These are phyloP conservation scores for Coniochaeta prunicola DNA, from an alignment of 2,329 filamentous ascomycete species.

Conservation along the genomic window DNA sequence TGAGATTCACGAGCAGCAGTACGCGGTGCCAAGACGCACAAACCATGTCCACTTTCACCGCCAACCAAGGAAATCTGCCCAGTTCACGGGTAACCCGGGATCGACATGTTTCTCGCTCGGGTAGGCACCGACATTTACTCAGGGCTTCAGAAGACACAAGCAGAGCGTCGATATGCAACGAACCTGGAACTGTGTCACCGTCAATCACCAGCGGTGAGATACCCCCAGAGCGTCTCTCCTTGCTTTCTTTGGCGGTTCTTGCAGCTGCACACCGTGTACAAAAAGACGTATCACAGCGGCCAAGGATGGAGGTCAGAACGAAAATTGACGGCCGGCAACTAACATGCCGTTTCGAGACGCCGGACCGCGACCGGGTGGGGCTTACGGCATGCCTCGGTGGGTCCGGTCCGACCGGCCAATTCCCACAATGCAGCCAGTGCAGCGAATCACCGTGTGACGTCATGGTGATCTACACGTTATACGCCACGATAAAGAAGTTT, in stretches of 20 bases:
- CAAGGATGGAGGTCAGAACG: not conserved
- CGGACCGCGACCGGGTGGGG: not conserved
- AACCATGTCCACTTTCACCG: not conserved
- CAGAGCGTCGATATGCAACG: not conserved
- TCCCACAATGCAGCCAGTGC: too few relatives aligned
- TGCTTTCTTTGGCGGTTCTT: not conserved
- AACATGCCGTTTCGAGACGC: not conserved
- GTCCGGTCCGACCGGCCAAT: not conserved
- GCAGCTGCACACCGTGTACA: not conserved
- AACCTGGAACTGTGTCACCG: not conserved
- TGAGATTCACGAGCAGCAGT: not conserved
- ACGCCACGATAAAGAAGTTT: not conserved
- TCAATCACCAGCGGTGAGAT: not conserved
- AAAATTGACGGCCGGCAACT: not conserved
- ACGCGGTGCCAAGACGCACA: not conserved
- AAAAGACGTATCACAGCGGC: too few relatives aligned
- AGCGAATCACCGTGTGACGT: not conserved
- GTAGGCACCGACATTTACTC: not conserved
- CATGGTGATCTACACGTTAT: not conserved
- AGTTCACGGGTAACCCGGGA: not conserved
- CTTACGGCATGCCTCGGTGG: not conserved
- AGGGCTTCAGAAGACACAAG: not conserved
- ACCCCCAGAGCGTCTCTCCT: not conserved
- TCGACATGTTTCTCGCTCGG: not conserved
- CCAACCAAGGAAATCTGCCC: not conserved